Percentiles rank a stretch among this genome's conserved stretches.
Evolutionary conservation across 2,329 filamentous ascomycete genomes (phyloP).

Genomic region (Curvularia spicifera): DNA sequence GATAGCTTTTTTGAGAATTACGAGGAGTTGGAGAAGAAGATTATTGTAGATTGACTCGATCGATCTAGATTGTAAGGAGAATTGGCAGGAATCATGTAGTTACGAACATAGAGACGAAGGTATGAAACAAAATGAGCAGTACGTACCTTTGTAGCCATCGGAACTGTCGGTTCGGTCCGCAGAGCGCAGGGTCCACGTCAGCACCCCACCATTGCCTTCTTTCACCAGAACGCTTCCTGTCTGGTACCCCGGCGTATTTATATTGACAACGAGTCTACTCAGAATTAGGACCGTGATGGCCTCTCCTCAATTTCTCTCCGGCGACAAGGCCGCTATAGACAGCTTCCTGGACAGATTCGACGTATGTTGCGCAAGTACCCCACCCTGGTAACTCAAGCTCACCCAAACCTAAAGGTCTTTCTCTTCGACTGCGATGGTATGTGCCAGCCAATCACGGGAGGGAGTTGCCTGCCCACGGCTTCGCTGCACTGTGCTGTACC

Average conservation of each 20-base stretch:
- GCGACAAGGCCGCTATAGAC: slow-evolving; percentile 76
- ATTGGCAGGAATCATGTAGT: slow-evolving; percentile 4
- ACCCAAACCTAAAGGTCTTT: slow-evolving; percentile 70
- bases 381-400: slow-evolving; percentile 18
- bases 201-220: slow-evolving; percentile 36
- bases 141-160: slow-evolving; percentile 7
- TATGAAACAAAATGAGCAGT: slow-evolving; percentile 9
- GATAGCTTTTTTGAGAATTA: slow-evolving; percentile 86
- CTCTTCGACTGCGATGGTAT: slow-evolving; percentile 96
- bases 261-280: too few relatives aligned
- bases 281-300: slow-evolving; percentile 25
- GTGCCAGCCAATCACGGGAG: slow-evolving; percentile 20
- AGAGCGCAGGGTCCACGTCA: slow-evolving; percentile 31
- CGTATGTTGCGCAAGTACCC: slow-evolving; percentile 62
- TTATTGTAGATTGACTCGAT: slow-evolving; percentile 74
- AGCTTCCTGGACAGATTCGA: slow-evolving; percentile 91
- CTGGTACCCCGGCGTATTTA: not conserved
- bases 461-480: not conserved
- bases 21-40: slow-evolving; percentile 79
- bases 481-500: not conserved
- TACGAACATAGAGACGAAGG: slow-evolving; percentile 5
- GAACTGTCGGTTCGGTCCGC: slow-evolving; percentile 17
- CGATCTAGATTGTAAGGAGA: slow-evolving; percentile 31
- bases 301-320: slow-evolving; percentile 70
- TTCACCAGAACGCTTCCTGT: not conserved